Conservation (phyloP, 2,329 filamentous ascomycete genomes). For the Calonectria pteridis region DNA sequence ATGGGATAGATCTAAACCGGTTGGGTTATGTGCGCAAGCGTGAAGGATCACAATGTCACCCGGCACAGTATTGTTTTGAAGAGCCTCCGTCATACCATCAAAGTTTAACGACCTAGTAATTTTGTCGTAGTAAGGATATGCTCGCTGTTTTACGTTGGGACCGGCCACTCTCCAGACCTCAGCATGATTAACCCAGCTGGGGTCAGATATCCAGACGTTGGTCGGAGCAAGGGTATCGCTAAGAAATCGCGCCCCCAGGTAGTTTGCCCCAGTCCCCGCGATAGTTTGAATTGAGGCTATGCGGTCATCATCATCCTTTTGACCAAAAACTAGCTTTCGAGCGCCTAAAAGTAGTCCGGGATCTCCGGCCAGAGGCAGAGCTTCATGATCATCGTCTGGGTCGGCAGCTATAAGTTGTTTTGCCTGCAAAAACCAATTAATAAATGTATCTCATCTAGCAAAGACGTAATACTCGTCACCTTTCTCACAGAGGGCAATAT, state of each 20-base stretch:
- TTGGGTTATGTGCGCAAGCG: constrained; percentile 55
- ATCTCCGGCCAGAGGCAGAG: constrained; percentile 71
- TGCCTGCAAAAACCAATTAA: constrained; percentile 66
- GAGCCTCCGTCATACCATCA: constrained; percentile 40
- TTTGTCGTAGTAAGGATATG: constrained; percentile 50
- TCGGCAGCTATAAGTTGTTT: constrained; percentile 84
- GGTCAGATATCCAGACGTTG: constrained; percentile 46
- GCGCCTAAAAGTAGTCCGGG: constrained; percentile 37
- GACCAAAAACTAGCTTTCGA: neutral
- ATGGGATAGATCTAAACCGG: constrained; percentile 49
- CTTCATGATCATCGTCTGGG: constrained; percentile 85
- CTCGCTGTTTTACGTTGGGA: constrained; percentile 31
- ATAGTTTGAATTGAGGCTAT: constrained; percentile 50
- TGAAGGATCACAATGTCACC: constrained; percentile 53
- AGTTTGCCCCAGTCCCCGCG: constrained; percentile 52
- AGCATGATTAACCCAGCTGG: constrained; percentile 63
- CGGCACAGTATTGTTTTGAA: constrained; percentile 39
- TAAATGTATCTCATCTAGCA: no score
- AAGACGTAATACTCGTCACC: constrained; percentile 60
- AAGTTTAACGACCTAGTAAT: constrained; percentile 45
- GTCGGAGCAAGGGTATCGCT: constrained; percentile 33
- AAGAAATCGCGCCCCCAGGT: constrained; percentile 46
- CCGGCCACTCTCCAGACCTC: constrained; percentile 46
- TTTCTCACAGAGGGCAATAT: constrained; percentile 90
- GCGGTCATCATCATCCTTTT: neutral